phyloP scores from a whole-genome alignment of 495 filamentous ascomycete species.

The Daldinia decipiens region DNA sequence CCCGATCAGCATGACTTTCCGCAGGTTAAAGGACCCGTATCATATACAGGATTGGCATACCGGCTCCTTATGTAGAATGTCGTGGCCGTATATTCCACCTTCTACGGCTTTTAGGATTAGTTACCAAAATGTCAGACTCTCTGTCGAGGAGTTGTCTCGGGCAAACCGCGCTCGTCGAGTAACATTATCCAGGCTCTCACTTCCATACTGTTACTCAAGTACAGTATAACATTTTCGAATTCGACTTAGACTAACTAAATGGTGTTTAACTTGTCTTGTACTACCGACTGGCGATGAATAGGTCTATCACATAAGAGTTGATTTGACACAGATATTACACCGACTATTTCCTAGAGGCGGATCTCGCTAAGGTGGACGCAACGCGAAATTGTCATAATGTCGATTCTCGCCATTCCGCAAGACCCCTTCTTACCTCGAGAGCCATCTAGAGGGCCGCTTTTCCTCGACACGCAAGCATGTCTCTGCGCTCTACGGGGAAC shows the following conservation, averaged over 20 bases:
- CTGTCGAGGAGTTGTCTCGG: slow-evolving; percentile 5
- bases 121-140: slow-evolving; percentile 4
- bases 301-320: not conserved
- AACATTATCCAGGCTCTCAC: not conserved
- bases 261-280: not conserved
- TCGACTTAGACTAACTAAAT: not conserved
- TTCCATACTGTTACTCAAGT: not conserved
- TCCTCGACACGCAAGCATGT: slow-evolving; percentile 54
- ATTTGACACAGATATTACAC: not conserved
- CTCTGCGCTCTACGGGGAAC: slow-evolving; percentile 49
- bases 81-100: slow-evolving; percentile 9
- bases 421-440: slow-evolving; percentile 50
- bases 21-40: slow-evolving; percentile 19
- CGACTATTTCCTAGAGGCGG: slow-evolving; percentile 1
- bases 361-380: not conserved
- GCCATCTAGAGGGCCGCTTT: slow-evolving; percentile 44
- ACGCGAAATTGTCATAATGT: slow-evolving; percentile 7
- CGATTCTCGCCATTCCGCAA: slow-evolving; percentile 33
- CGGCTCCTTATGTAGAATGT: slow-evolving; percentile 28
- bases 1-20: slow-evolving; percentile 12
- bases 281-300: not conserved
- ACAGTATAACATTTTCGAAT: not conserved
- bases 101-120: slow-evolving; percentile 4
- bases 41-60: slow-evolving; percentile 4
- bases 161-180: not conserved